A percentile compares a stretch with the other conserved stretches of the same genome.
These are phyloP conservation scores for Globisporangium nagaii DNA, from an alignment of 352 stramenopile species.

Conservation along the genomic window DNA sequence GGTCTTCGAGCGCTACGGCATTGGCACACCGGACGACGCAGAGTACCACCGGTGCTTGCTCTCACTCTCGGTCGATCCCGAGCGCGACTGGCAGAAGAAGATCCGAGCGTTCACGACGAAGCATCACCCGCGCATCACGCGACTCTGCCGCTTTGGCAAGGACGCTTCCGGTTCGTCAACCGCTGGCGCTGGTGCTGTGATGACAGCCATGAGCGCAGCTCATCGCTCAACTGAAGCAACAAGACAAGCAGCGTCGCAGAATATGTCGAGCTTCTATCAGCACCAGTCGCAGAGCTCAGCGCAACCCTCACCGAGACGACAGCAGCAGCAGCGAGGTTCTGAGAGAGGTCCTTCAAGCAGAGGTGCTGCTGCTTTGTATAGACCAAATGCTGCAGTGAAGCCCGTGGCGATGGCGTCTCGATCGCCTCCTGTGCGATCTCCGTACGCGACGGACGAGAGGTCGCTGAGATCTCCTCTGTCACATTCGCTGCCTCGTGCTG, in stretches of 20 bases:
- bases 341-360: background rate
- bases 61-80: constrained; percentile 45
- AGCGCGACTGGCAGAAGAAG: constrained; percentile 54
- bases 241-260: background rate
- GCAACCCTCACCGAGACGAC: background rate
- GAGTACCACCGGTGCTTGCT: constrained; percentile 52
- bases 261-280: background rate
- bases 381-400: background rate
- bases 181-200: background rate
- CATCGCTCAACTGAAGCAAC: too few relatives aligned
- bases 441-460: background rate
- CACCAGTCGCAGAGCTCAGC: background rate
- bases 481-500: background rate
- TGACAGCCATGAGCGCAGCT: too few relatives aligned
- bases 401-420: background rate
- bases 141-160: constrained; percentile 7
- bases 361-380: background rate
- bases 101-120: constrained; percentile 28
- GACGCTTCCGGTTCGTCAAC: background rate
- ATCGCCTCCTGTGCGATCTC: too few relatives aligned
- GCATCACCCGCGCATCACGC: constrained; percentile 11
- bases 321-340: background rate
- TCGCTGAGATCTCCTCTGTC: background rate
- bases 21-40: constrained; percentile 36
- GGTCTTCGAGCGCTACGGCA: constrained; percentile 46